Base-by-base conservation (phyloP, 805 yeast genomes). In the Ogataea pini region DNA sequence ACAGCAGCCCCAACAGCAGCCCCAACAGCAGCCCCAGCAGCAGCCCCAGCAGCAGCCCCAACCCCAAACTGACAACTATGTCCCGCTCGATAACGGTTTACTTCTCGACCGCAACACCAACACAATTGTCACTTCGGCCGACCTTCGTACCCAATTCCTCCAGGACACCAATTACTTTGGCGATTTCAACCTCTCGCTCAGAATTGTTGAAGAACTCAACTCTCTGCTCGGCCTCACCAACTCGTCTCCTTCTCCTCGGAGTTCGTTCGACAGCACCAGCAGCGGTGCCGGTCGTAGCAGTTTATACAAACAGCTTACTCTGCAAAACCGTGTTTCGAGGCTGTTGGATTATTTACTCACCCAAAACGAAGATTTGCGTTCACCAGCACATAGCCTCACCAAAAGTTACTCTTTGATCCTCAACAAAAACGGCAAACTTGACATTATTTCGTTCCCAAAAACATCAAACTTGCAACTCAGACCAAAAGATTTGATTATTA, bases 401-500 rank as follows among this genome's bases (percentile, higher is more conserved):
- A 72, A 65, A 49, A 71, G 53, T 53, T 74, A 60, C 47, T 63
- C 72, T 5, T 50, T 69, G 45, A 67, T 68, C 42, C 48, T 67
- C 34, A 67, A 67, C 55, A 69, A 69, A 45, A 68, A 69, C 50
- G 70, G 71, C 67, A 44, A 83, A 62, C 71, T 84, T 56, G 95
- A 87, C 63, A 75, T 86, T 25, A 72, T 85, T 34, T 82, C 89
- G 2, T 78, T 82, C 28, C 86, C 89, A 3, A 76, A 77, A 49
- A 79, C 78, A 57, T 78, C 89, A 12, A 85, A 85, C 58, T 70
- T 86, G 42, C 67, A 67, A 42, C 69, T 86, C 50, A 76, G 73
- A 51, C 72, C 78, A 38, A 73, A 79, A 47, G 94, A 87, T 65
- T 72, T 86, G 60, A 86, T 86, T 8, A 81, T 86, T 16, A 85